Evolutionary conservation across 257 asterid species (phyloP), one percentile per base, ranked within the genome.

Genomic region (Fraxinus excelsior): DNA sequence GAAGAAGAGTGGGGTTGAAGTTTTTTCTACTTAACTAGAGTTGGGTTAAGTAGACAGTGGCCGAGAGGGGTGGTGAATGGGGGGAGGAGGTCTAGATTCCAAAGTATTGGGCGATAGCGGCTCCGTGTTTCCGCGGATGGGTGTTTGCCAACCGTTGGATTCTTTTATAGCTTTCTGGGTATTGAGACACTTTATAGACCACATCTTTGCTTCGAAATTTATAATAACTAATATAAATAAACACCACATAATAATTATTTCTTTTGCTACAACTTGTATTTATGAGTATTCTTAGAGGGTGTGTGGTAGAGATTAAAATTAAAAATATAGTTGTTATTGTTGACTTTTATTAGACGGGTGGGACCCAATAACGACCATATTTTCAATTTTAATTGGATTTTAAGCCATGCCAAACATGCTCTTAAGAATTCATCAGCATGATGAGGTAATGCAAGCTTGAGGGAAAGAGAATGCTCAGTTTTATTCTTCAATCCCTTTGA

Each of bases 51-150:
- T 40, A 53, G 37, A 25, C 12, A 62, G 44, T 38, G 32, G 66
- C 65, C 73, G 16, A 14, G 31, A 51, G 18, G 26, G 32, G 46
- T 13, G n/a, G n/a, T n/a, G n/a, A n/a, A n/a, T n/a, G n/a, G 40
- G 38, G 76, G 10, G 32, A 18, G 0, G 60, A 56, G 76, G 64
- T 66, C 80, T 65, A 68, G 79, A 83, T 85, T 87, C 93, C 93
- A 75, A 89, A 78, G 84, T 68, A 77, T 77, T 85, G 88, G 88
- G 91, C 72, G 79, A 76, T 34, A 83, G 88, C 91, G 91, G 94
- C 85, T 84, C 81, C 94, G 90, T 72, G 86, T 87, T 81, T 83
- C 88, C 91, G 94, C 91, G 79, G 74, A 79, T 78, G 88, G 73
- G 23, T 75, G 79, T 70, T 53, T 42, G 76, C 79, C 86, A 66